Evolutionary conservation across 495 filamentous ascomycete species (phyloP).

Genomic region (Oidiodendron maius): DNA sequence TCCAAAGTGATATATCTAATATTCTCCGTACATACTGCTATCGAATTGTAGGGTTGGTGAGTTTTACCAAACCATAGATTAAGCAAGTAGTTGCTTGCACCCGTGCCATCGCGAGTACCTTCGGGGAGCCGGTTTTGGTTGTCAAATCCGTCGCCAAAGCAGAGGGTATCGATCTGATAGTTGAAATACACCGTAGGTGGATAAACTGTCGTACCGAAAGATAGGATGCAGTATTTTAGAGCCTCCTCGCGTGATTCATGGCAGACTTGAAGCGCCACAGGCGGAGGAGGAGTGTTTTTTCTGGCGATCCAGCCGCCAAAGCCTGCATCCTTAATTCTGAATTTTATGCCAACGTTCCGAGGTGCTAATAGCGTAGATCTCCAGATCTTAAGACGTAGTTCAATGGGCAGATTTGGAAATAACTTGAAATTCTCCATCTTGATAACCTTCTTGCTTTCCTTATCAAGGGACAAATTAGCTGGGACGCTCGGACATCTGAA

Average conservation of each 20-base stretch:
- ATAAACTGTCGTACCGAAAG: conserved; percentile 29
- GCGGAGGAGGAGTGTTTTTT: conserved; percentile 28
- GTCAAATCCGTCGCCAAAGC: conserved; percentile 19
- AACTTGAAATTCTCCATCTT: conserved; percentile 1
- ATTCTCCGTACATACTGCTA: not conserved
- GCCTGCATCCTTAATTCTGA: not conserved
- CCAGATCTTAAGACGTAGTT: not conserved
- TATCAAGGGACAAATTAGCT: too few species aligned
- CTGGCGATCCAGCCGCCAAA: not conserved
- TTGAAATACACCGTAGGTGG: conserved; percentile 32
- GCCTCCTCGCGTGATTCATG: conserved; percentile 38
- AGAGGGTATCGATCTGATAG: conserved; percentile 35
- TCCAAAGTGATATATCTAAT: not conserved
- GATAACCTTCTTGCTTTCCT: too few species aligned
- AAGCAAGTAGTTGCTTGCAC: conserved; percentile 1
- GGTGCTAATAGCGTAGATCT: not conserved
- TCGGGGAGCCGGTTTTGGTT: not conserved
- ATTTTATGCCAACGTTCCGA: not conserved
- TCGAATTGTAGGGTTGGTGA: not conserved
- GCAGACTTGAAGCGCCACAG: conserved; percentile 32
- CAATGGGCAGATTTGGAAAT: not conserved
- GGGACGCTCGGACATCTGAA: too few species aligned
- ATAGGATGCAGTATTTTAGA: conserved; percentile 28
- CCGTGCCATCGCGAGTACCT: not conserved
- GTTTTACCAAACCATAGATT: conserved; percentile 1